Percentiles rank a stretch among this genome's conserved stretches.
phyloP scores from a whole-genome alignment of 164 flowering plant genomes.

The Chimonanthus praecox region DNA sequence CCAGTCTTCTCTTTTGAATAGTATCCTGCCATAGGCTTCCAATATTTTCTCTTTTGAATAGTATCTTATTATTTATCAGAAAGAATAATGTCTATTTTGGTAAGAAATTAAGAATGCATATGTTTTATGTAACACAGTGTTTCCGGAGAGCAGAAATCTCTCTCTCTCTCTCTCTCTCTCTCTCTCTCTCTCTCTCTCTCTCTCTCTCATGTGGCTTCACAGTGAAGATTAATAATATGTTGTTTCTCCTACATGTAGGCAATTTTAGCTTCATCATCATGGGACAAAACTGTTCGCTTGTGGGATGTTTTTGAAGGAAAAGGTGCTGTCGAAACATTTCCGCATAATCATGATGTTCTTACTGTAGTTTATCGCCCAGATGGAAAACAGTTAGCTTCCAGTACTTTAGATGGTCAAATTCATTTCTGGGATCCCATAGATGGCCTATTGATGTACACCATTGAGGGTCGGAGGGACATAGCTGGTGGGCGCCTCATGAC shows the following conservation, averaged over 20 bases:
- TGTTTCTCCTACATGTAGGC: slow-evolving; percentile 36
- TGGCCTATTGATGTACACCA: slow-evolving; percentile 80
- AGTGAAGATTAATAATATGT: slow-evolving; percentile 3
- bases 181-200: too few species aligned
- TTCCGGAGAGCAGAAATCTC: too few species aligned
- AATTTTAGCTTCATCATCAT: slow-evolving; percentile 87
- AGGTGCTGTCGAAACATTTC: slow-evolving; percentile 86
- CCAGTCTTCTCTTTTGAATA: too few species aligned
- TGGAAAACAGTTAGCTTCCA: slow-evolving; percentile 90
- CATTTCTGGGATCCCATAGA: slow-evolving; percentile 95
- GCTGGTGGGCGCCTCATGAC: slow-evolving; percentile 97
- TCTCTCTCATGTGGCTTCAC: too few species aligned
- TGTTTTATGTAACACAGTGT: too few species aligned
- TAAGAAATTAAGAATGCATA: too few species aligned
- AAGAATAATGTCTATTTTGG: too few species aligned
- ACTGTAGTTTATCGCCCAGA: slow-evolving; percentile 93
- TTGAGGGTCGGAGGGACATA: slow-evolving; percentile 95
- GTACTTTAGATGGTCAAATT: slow-evolving; percentile 91
- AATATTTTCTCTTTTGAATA: too few species aligned
- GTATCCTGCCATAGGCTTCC: too few species aligned
- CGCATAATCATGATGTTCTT: slow-evolving; percentile 92
- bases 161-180: too few species aligned
- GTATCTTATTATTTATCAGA: too few species aligned
- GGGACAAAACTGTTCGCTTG: slow-evolving; percentile 91
- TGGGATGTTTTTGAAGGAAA: slow-evolving; percentile 96